Percentiles rank a stretch among this genome's conserved stretches.
phyloP scores from a whole-genome alignment of 441 rosid species.

The Euphorbia celastroides region DNA sequence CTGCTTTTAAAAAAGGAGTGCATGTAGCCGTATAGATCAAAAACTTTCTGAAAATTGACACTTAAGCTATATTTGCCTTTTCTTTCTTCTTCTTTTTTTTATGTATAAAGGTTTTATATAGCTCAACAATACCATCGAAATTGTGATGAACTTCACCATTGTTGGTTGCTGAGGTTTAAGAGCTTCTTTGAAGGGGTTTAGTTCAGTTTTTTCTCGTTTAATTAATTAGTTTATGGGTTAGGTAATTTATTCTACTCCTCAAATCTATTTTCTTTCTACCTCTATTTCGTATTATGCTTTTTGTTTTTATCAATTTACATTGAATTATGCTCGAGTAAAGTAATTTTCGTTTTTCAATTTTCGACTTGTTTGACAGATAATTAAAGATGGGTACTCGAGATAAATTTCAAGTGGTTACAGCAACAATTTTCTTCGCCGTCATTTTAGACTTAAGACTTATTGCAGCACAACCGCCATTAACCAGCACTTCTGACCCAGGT shows the following conservation, averaged over 20 bases:
- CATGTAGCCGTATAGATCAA: too few relatives aligned
- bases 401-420: conserved; percentile 1
- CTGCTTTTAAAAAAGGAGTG: conserved; percentile 28
- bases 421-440: conserved; percentile 14
- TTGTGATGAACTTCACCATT: too few relatives aligned
- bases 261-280: conserved; percentile 2
- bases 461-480: conserved; percentile 16
- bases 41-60: conserved; percentile 20
- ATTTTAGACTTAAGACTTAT: conserved; percentile 18
- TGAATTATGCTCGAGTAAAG: too few relatives aligned
- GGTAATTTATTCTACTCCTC: too few relatives aligned
- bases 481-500: conserved; percentile 26
- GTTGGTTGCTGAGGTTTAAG: neutral
- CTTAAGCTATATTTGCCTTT: conserved; percentile 14
- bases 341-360: too few relatives aligned
- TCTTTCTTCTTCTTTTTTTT: neutral
- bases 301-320: too few relatives aligned
- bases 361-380: conserved; percentile 28
- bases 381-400: conserved; percentile 23
- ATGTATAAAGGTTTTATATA: neutral
- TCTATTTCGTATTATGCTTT: neutral
- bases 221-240: too few relatives aligned
- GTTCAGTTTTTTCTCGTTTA: neutral
- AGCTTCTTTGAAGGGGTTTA: conserved; percentile 17
- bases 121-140: neutral